Evolutionary conservation across 768 basidiomycete species (phyloP).

Genomic region (Imleria badia): DNA sequence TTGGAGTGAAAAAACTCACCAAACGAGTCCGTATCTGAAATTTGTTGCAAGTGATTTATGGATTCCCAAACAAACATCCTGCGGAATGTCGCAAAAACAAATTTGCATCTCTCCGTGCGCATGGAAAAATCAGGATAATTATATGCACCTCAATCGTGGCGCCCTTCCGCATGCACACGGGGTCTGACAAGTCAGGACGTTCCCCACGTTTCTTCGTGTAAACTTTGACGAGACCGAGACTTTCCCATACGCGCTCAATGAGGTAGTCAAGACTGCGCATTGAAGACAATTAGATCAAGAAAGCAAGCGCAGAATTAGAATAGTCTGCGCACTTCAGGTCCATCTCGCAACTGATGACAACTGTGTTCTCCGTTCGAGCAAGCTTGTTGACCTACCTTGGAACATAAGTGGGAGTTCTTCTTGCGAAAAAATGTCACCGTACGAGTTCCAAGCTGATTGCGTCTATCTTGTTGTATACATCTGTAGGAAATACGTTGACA

Average conservation of each 20-base stretch:
- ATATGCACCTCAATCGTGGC: constrained; percentile 81
- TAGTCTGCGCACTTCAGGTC: constrained; percentile 68
- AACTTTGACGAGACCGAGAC: constrained; percentile 80
- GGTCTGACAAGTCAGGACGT: constrained; percentile 88
- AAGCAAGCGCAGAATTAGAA: background rate
- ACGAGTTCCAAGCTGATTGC: constrained; percentile 75
- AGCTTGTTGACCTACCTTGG: constrained; percentile 65
- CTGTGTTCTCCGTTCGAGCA: constrained; percentile 75
- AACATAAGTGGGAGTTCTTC: background rate
- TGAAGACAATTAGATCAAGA: constrained; percentile 5
- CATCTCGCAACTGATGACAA: constrained; percentile 98
- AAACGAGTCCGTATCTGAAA: constrained; percentile 93
- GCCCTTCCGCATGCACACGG: constrained; percentile 86
- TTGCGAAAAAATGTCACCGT: background rate
- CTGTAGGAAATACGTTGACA: constrained; percentile 36
- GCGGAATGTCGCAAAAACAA: background rate
- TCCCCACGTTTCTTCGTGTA: constrained; percentile 98
- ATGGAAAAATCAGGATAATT: background rate
- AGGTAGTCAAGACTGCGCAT: constrained; percentile 62
- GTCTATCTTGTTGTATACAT: constrained; percentile 98
- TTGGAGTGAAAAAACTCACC: constrained; percentile 47
- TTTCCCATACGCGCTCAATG: constrained; percentile 76
- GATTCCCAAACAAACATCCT: constrained; percentile 91
- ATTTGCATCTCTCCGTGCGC: background rate
- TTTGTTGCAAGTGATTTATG: constrained; percentile 87